Percentiles rank a stretch among this genome's conserved stretches.
These are phyloP conservation scores for Lasiodiplodia citricola DNA, from an alignment of 2,329 filamentous ascomycete genomes.

Conservation along the genomic window DNA sequence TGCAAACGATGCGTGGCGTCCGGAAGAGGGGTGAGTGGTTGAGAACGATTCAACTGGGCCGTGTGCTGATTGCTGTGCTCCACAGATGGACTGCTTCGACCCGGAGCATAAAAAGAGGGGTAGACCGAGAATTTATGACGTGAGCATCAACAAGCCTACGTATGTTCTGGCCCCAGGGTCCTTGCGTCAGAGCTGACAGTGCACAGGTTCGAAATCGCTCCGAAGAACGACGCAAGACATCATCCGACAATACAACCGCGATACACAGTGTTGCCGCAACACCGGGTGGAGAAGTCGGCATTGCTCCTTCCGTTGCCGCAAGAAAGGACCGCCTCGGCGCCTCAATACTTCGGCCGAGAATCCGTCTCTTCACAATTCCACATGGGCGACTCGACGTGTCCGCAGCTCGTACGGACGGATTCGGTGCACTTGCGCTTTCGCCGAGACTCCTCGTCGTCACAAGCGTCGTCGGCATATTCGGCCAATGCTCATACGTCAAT, in stretches of 20 bases:
- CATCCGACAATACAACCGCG: neutral
- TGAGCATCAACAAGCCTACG: conserved; percentile 12
- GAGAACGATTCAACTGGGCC: neutral
- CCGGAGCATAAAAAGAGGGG: conserved; percentile 20
- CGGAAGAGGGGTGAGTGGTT: neutral
- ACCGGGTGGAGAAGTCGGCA: neutral
- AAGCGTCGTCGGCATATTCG: neutral
- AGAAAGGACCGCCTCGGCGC: neutral
- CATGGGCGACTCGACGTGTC: neutral
- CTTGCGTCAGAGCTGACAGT: neutral
- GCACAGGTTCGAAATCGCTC: conserved; percentile 10
- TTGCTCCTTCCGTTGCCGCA: neutral
- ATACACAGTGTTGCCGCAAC: neutral
- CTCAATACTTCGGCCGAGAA: neutral
- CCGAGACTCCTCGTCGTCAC: neutral
- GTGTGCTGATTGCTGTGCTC: neutral
- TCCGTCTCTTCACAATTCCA: neutral
- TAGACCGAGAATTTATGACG: conserved; percentile 12
- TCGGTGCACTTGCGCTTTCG: neutral
- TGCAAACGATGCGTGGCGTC: conserved; percentile 16
- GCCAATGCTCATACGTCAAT: neutral
- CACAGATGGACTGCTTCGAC: conserved; percentile 11
- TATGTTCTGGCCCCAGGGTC: neutral
- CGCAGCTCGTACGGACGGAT: neutral
- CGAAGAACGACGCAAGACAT: neutral